phyloP scores from a whole-genome alignment of 2,329 filamentous ascomycete genomes.

The Dactylella cylindrospora region DNA sequence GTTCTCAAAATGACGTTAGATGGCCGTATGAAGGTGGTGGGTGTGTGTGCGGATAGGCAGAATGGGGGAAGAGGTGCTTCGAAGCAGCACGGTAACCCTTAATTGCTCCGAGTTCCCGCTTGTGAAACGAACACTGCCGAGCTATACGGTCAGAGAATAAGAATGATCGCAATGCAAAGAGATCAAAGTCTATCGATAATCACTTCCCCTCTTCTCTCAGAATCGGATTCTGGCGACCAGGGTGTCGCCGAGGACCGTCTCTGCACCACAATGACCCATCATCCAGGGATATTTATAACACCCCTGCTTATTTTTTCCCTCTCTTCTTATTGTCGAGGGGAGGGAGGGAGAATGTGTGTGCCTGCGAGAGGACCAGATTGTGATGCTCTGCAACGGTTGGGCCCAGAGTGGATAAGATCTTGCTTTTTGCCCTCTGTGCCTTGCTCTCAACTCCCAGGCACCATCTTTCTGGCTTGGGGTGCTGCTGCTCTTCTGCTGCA shows the following conservation, averaged over 20 bases:
- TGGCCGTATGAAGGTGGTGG: slow-evolving; percentile 7
- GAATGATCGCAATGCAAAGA: background rate
- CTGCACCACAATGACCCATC: slow-evolving; percentile 31
- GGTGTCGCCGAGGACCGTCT: slow-evolving; percentile 22
- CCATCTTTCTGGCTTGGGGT: slow-evolving; percentile 2
- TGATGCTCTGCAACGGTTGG: slow-evolving; percentile 1
- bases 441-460: slow-evolving; percentile 37
- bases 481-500: too few species aligned
- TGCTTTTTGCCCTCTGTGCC: too few species aligned
- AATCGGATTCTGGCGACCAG: slow-evolving; percentile 9
- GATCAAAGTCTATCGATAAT: slow-evolving; percentile 40
- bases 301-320: slow-evolving; percentile 27
- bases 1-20: slow-evolving; percentile 18
- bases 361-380: slow-evolving; percentile 2
- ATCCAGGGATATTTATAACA: slow-evolving; percentile 45
- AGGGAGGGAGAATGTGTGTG: too few species aligned
- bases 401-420: slow-evolving; percentile 24
- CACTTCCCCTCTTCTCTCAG: background rate
- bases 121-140: slow-evolving; percentile 37
- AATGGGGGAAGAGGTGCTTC: slow-evolving; percentile 17
- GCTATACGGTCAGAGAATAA: slow-evolving; percentile 7
- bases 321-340: too few species aligned
- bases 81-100: slow-evolving; percentile 3
- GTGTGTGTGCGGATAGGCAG: too few species aligned
- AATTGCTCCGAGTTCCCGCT: slow-evolving; percentile 2